Percentiles rank a stretch among this genome's conserved stretches.
These are phyloP conservation scores for Colletotrichum sp. DNA, from an alignment of 2,329 filamentous ascomycete species.

Conservation along the genomic window DNA sequence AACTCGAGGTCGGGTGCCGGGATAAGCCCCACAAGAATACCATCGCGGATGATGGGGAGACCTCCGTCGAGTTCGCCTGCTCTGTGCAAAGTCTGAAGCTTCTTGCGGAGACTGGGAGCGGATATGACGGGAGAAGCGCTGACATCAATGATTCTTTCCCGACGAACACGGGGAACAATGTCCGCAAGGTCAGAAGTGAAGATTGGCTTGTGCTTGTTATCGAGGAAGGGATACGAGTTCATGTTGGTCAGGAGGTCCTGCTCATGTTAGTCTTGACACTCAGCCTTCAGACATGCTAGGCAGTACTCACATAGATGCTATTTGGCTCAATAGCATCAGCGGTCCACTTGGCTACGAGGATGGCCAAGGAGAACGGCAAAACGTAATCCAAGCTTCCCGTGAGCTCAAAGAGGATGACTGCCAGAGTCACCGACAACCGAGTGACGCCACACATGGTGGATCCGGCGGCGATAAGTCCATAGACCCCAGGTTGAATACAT, in stretches of 20 bases:
- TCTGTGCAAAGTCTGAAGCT: conserved; percentile 81
- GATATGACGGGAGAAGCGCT: conserved; percentile 80
- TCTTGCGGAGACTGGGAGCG: conserved; percentile 76
- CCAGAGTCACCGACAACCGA: conserved; percentile 87
- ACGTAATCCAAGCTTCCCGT: conserved; percentile 96
- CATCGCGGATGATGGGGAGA: conserved; percentile 81
- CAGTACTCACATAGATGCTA: conserved; percentile 79
- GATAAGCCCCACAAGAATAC: conserved; percentile 85
- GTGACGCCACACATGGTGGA: conserved; percentile 99
- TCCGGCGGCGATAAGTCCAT: conserved; percentile 91
- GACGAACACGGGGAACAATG: conserved; percentile 78
- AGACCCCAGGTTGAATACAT: conserved; percentile 96
- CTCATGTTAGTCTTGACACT: conserved; percentile 24
- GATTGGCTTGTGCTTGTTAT: conserved; percentile 91
- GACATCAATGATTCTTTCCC: conserved; percentile 86
- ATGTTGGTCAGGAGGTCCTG: conserved; percentile 92
- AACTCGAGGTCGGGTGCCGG: conserved; percentile 94
- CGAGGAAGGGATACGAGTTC: conserved; percentile 97
- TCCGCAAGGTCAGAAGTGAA: conserved; percentile 90
- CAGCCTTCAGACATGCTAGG: rapidly evolving
- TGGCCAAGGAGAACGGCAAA: conserved; percentile 88
- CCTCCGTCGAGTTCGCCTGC: conserved; percentile 92
- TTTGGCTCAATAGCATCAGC: conserved; percentile 93
- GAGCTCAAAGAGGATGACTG: conserved; percentile 94
- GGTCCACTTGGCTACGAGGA: conserved; percentile 97